A percentile compares a stretch with the other conserved stretches of the same genome.
phyloP scores from a whole-genome alignment of 1,284 basidiomycete species.

The Fomitopsis schrenkii region DNA sequence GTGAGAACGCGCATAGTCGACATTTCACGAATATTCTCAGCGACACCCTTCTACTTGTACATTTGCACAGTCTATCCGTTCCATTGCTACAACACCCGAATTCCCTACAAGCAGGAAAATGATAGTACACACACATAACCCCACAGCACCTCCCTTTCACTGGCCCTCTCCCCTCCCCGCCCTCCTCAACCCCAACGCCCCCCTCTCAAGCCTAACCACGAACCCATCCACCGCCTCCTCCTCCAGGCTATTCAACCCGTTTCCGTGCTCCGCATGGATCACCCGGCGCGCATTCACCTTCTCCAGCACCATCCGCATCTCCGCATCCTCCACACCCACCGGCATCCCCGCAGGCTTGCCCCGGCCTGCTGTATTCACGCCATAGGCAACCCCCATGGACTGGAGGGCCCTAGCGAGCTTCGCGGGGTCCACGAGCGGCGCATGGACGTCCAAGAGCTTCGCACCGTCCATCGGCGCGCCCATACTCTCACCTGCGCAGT shows the following conservation, averaged over 20 bases:
- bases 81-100: too few relatives aligned
- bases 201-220: slow-evolving; percentile 25
- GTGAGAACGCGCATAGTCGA: too few relatives aligned
- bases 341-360: slow-evolving; percentile 8
- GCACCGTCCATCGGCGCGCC: neutral
- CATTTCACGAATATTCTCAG: too few relatives aligned
- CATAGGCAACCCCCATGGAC: neutral
- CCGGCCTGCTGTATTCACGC: neutral
- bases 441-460: slow-evolving; percentile 25
- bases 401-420: slow-evolving; percentile 14
- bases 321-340: slow-evolving; percentile 16
- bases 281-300: slow-evolving; percentile 36
- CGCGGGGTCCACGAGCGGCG: slow-evolving; percentile 24
- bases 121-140: too few relatives aligned
- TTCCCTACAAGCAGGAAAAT: too few relatives aligned
- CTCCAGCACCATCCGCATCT: slow-evolving; percentile 32
- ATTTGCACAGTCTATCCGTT: too few relatives aligned
- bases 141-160: too few relatives aligned
- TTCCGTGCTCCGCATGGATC: slow-evolving; percentile 34
- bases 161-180: neutral
- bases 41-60: too few relatives aligned
- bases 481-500: neutral
- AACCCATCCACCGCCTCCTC: slow-evolving; percentile 33
- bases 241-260: slow-evolving; percentile 32
- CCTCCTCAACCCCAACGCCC: slow-evolving; percentile 27